Evolutionary conservation across 2,329 filamentous ascomycete genomes (phyloP), one percentile per base, ranked within the genome.

Genomic region (Colletotrichum chrysophilum): DNA sequence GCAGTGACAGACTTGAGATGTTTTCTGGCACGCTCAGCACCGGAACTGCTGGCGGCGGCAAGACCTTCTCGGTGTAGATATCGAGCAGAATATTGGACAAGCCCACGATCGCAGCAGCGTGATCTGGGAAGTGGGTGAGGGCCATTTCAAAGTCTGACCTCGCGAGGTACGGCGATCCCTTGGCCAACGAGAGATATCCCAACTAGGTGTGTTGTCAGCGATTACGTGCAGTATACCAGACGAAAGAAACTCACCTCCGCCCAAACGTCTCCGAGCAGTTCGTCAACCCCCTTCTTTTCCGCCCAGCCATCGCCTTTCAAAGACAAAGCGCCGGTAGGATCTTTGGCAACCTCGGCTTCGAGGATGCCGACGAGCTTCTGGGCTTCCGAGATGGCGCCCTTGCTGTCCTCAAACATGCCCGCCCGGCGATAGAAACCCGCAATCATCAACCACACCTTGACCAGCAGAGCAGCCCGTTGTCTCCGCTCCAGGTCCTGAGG

Each of bases 361-460:
- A 98, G 89, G 1, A 86, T 87, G 78, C 93, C 89, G 3, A 95
- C 93, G 43, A 98, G 89, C 81, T 94, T 94, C 75, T 92, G 89
- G 2, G 96, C 97, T 87, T 98, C 97, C 13, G 92, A 89, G 32
- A 96, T 91, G 8, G 96, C 95, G 68, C 93, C 94, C 79, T 91
- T 91, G 14, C 94, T 93, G 82, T 98, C 96, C 24, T 96, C 93
- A 71, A 92, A 91, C 87, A 97, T 92, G 10, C 91, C 91, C 9
- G 96, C 95, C 69, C 95, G 91, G 32, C 95, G 92, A 82, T 98
- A 99, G 78, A 98, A 93, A 0, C 94, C 94, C 3, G 95, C 94
- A 76, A 98, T 95, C 82, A 97, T 94, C 10, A 98, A 88, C 97
- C 97, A 99, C 36, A 98, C 93, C 78, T 93, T 94, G 24, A 96